Percentiles rank a stretch among this genome's conserved stretches.
Conservation (phyloP, 2,329 filamentous ascomycete species). For the Cylindrodendrum hubeiense region DNA sequence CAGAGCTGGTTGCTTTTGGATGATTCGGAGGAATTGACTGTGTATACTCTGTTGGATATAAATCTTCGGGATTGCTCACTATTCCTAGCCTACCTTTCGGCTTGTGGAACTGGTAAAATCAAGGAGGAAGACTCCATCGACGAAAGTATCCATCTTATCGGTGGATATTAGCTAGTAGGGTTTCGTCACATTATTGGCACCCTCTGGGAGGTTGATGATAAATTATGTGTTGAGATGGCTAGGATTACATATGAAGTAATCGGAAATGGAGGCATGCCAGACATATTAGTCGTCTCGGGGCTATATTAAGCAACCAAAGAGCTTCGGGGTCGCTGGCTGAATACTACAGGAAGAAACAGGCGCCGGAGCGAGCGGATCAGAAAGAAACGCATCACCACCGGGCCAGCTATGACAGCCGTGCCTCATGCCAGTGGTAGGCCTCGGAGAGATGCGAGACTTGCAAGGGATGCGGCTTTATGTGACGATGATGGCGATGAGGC, state of each 20-base stretch:
- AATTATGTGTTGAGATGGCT: background rate
- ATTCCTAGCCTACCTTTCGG: slow-evolving; percentile 55
- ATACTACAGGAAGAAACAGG: background rate
- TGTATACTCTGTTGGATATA: slow-evolving; percentile 26
- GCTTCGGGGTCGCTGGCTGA: background rate
- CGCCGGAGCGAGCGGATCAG: background rate
- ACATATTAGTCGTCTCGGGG: slow-evolving; percentile 1
- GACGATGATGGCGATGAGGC: background rate
- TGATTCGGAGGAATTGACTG: slow-evolving; percentile 20
- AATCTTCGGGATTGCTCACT: slow-evolving; percentile 32
- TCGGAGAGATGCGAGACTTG: background rate
- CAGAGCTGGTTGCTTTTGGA: slow-evolving; percentile 27
- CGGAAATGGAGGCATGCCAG: background rate
- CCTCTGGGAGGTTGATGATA: slow-evolving; percentile 14
- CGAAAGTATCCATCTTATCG: slow-evolving; percentile 52
- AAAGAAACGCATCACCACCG: background rate
- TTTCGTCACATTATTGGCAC: slow-evolving; percentile 19
- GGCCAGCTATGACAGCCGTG: background rate
- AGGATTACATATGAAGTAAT: background rate
- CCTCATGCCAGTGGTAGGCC: background rate
- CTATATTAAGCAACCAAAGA: slow-evolving; percentile 2
- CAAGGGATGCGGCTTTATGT: background rate
- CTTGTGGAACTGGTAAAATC: slow-evolving; percentile 49
- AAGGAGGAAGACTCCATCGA: slow-evolving; percentile 43
- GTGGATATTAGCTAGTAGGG: slow-evolving; percentile 9